Evolutionary conservation across 176 grass and related monocot genomes (phyloP), one percentile per base, ranked within the genome.

Genomic region (Zoysia japonica): DNA sequence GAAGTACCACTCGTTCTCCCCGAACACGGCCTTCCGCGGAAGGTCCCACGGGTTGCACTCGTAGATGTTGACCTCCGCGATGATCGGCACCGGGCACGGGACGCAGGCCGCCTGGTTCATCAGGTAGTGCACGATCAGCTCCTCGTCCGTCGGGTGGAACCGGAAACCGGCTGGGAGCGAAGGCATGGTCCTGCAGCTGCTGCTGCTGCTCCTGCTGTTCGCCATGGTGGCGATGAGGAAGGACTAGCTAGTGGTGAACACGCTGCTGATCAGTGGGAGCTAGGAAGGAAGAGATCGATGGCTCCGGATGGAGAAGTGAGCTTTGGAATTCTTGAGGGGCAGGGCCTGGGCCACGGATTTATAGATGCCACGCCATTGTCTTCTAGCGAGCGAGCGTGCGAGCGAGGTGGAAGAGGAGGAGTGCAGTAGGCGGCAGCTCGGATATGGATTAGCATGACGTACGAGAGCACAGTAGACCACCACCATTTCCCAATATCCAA

Each of bases 11-110:
- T 93, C 91, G 2, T 77, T 78, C 5, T 93, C 91, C 6, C 91
- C 91, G 1, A 93, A 90, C 78, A 85, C 1, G 1, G 91, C 78
- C 8, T 55, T 85, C 94, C 95, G 90, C 40, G 89, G 95, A 28
- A 98, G 91, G 0, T 98, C 83, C 91, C 95, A 94, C 3, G 95
- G 95, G 79, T 94, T 87, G 72, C 79, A 94, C 68, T 87, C 88
- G 87, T 98, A 94, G 78, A 98, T 93, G 80, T 98, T 85, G 82
- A 94, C 92, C 86, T 94, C 95, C 14, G 91, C 95, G 64, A 98
- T 81, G 87, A 93, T 88, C 1, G 76, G 77, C 19, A 86, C 86
- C 0, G 86, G 86, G 75, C 86, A 84, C 0, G 78, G 75, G 4
- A 85, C 19, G 45, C 83, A 66, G 4, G 88, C 78, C 3, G 77